These are phyloP conservation scores for Trametes villosa DNA, from an alignment of 768 basidiomycete species.

Conservation along the genomic window DNA sequence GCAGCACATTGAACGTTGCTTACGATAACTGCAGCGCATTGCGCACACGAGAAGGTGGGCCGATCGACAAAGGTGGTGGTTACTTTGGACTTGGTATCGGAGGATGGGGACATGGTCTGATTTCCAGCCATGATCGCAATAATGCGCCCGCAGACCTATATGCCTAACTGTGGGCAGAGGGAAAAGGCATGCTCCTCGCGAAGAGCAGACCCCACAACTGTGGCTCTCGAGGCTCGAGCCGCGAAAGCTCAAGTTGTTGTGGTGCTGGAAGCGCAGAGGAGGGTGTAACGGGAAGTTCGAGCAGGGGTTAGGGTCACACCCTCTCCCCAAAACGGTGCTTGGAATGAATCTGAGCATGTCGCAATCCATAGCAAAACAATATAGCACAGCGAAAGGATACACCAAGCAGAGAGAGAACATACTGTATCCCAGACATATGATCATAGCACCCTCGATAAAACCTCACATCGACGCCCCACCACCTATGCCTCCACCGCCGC, in stretches of 20 bases:
- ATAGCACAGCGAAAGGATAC: slow-evolving; percentile 11
- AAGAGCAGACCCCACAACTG: too few relatives aligned
- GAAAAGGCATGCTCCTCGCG: too few relatives aligned
- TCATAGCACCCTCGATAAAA: neutral
- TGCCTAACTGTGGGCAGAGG: too few relatives aligned
- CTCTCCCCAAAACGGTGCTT: neutral
- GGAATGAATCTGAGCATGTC: neutral
- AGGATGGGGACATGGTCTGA: slow-evolving; percentile 25
- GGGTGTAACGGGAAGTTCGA: neutral
- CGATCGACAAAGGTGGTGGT: slow-evolving; percentile 65
- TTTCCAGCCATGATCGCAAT: neutral
- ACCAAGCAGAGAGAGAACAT: neutral
- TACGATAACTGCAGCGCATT: slow-evolving; percentile 74
- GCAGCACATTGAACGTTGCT: slow-evolving; percentile 29
- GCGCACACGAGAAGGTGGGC: slow-evolving; percentile 69
- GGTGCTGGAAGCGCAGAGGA: neutral
- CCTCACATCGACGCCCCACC: slow-evolving; percentile 26
- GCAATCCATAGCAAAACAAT: slow-evolving; percentile 9
- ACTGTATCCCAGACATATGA: slow-evolving; percentile 5
- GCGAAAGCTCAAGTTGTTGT: too few relatives aligned
- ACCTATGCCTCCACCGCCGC: slow-evolving; percentile 22
- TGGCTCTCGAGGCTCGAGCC: too few relatives aligned
- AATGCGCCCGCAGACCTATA: too few relatives aligned
- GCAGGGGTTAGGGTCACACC: slow-evolving; percentile 6
- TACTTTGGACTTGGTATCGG: slow-evolving; percentile 59